These are phyloP conservation scores for Flaveria sonorensis DNA, from an alignment of 129 eudicot genomes.

Conservation along the genomic window DNA sequence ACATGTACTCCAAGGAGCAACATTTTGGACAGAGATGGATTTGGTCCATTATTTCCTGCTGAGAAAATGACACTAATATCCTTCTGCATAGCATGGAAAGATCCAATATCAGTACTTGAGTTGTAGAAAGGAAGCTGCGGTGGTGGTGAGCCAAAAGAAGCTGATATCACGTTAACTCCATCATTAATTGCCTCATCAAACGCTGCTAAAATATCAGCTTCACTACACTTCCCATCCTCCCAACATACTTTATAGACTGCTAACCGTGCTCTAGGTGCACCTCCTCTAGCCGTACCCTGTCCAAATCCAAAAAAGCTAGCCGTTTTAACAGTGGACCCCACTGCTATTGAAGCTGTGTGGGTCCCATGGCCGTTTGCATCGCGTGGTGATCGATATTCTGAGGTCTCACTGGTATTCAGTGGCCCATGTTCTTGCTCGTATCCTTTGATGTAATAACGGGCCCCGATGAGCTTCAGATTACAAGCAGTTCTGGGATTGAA, in stretches of 20 bases:
- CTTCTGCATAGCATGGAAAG: conserved; percentile 69
- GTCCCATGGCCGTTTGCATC: conserved; percentile 75
- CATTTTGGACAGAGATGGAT: conserved; percentile 58
- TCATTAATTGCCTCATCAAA: conserved; percentile 73
- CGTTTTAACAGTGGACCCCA: conserved; percentile 47
- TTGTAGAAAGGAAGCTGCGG: conserved; percentile 45
- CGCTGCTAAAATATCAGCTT: conserved; percentile 68
- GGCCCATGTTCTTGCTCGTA: conserved; percentile 48
- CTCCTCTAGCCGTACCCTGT: conserved; percentile 66
- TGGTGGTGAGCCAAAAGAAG: conserved; percentile 52
- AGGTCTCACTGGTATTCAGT: conserved; percentile 25
- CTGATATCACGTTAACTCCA: conserved; percentile 71
- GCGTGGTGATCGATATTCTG: conserved; percentile 55
- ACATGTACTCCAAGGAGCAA: conserved; percentile 74
- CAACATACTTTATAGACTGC: conserved; percentile 85
- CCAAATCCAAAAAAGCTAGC: conserved; percentile 57
- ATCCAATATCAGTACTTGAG: conserved; percentile 56
- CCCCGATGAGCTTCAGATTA: conserved; percentile 69
- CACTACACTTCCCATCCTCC: conserved; percentile 59
- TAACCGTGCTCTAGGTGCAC: conserved; percentile 73
- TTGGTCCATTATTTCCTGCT: conserved; percentile 75
- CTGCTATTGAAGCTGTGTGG: conserved; percentile 75
- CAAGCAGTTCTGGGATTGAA: conserved; percentile 54
- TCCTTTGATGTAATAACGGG: conserved; percentile 62
- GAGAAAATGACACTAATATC: conserved; percentile 72